Evolutionary conservation across 495 filamentous ascomycete species (phyloP), one percentile per base, ranked within the genome.

Genomic region (Penicillium coprophilum): DNA sequence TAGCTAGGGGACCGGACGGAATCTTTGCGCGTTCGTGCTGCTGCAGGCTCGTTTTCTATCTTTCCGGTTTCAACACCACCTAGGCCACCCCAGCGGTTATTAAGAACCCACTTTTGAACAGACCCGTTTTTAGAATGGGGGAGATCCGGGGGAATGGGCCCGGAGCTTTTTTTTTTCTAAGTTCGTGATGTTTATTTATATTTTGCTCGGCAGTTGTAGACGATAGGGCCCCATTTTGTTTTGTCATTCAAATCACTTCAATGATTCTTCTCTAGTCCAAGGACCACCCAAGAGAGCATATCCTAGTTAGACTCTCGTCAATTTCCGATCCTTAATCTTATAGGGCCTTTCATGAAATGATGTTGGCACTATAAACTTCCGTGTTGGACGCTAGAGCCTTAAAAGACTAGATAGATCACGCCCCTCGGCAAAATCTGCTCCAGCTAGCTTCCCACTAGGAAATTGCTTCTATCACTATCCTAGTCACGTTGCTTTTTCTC

Each of bases 91-190:
- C 61, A 56, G 56, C 19, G 7, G 15, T 50, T 13, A 48, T 46
- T 36, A 58, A 62, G 58, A 66, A 67, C 52, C 60, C 66, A 64
- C 58, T 66, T 69, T 60, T 57, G 59, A 66, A 66, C 46, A 50
- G 44, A 48, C 4, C 60, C 43, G 45, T 53, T 45, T 32, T 23
- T 41, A 40, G 59, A 56, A 51, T 49, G 53, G 54, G 39, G 53
- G 41, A 46, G 32, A 53, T 57, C 55, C 31, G 57, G 62, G 39
- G 49, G 41, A 49, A 47, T 10, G 56, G 44, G 21, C 20, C 10
- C 41, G 52, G 52, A 34, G 43, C 6, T 15, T 38, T 28, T 28
- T 4, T 4, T 31, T 6, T 6, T 31, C 4, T 10, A 28, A 10
- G 27, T n/a, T 40, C 4, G 11, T 7, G 15, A 31, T 32, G 11